Evolutionary conservation across 345 rosid genomes (phyloP), one percentile per base, ranked within the genome.

Genomic region (Ceriops decandra): DNA sequence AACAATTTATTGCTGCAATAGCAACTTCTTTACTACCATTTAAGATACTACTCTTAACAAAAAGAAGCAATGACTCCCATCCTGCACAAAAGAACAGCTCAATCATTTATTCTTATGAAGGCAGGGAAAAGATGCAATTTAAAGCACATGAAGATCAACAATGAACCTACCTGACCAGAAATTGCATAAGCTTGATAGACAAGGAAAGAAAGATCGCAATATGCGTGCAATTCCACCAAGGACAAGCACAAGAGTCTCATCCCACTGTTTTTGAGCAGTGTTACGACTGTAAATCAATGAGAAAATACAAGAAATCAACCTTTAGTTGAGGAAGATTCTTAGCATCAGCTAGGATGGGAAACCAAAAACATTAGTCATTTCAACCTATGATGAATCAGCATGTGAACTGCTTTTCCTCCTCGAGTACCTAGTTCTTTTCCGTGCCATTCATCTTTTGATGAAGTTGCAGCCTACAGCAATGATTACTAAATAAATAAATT

Each of bases 221-320:
- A 95, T 78, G 57, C 99, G 97, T 52, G 97, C 88, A 77, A 91
- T 85, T 76, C 99, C 98, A 75, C 97, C 87, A 62, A 95, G 88
- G 77, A 95, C 97, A 49, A 91, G 87, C 24, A 91, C 97, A 71
- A 95, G 88, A 26, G 99, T 95, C 80, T 95, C 98, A 87, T 88
- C 99, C 99, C 99, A 95, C 72, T 91, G 98, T 75, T 95, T 95
- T 80, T 95, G 99, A 80, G 89, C 93, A 26, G 98, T 87, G 83
- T 95, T 95, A 70, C 98, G 98, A 82, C 99, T 95, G 85, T 69
- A 85, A 71, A 65, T 67, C 68, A 54, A 72, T 64, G 67, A 53
- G 47, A 60, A 53, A 71, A 62, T 35, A 57, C 60, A 69, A 16
- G 31, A 32, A 64, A 60, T 31, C 53, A 27, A 64, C 27, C 17